Percentiles rank a stretch among this genome's conserved stretches.
Conservation (phyloP, 192 early-diverging fungal species). For the Podila epigama region DNA sequence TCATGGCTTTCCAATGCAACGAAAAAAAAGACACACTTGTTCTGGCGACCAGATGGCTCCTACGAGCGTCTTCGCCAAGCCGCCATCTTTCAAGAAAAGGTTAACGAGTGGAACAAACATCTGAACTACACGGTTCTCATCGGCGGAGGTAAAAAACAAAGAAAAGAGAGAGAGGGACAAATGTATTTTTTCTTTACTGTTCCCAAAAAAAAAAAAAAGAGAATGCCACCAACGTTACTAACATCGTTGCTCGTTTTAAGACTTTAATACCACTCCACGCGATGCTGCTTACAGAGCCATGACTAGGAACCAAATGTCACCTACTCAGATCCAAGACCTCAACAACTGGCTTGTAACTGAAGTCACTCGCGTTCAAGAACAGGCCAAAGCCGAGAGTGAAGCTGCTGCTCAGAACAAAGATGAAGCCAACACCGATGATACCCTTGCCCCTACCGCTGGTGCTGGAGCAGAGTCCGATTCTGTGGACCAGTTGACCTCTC, state of each 20-base stretch:
- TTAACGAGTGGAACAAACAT: constrained; percentile 36
- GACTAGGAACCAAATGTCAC: constrained; percentile 55
- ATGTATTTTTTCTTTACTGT: too few species aligned
- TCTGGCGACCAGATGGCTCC: constrained; percentile 49
- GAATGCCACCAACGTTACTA: neutral
- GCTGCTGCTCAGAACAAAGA: too few species aligned
- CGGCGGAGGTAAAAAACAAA: constrained; percentile 38
- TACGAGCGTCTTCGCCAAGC: constrained; percentile 49
- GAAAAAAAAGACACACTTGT: constrained; percentile 35
- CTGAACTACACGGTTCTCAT: constrained; percentile 33
- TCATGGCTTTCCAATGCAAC: neutral
- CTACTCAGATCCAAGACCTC: constrained; percentile 37
- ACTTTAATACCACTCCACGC: constrained; percentile 68
- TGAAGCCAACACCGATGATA: neutral
- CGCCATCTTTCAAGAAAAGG: constrained; percentile 31
- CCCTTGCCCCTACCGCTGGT: neutral
- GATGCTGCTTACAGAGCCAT: constrained; percentile 64
- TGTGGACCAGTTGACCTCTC: constrained; percentile 8
- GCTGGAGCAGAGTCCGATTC: neutral
- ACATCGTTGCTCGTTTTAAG: constrained; percentile 28
- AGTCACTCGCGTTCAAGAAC: constrained; percentile 28
- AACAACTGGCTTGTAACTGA: constrained; percentile 30
- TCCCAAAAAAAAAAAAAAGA: neutral
- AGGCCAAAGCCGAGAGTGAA: too few species aligned
- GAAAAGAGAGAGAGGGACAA: too few species aligned